Base-by-base conservation (phyloP, 139 green algal genomes). In the Chlorella sp. region DNA sequence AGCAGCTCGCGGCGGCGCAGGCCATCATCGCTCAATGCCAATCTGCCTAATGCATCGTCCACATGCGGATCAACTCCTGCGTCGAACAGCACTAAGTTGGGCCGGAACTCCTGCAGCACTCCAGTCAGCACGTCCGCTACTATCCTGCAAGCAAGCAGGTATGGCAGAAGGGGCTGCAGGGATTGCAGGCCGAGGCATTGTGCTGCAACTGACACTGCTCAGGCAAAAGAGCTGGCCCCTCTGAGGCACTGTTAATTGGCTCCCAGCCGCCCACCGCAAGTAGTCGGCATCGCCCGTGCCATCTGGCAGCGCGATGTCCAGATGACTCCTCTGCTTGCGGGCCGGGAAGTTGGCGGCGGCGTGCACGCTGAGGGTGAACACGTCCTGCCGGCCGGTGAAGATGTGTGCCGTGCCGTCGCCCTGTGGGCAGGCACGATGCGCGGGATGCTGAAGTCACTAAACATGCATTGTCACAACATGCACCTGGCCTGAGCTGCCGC, bases 11-110 rank as follows among this genome's bases (percentile, higher is more conserved):
- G 80, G 2, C 94, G 87, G 83, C 75, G 70, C 48, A 98, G 86
- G 34, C 95, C 95, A 22, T 88, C 62, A 81, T 96, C 89, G 1
- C 81, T 95, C 20, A 94, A 67, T 6, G 41, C 65, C 38, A 98
- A 88, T n/a, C 89, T 78, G 3, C 95, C 95, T n/a, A 98, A 90
- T 1, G 70, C 73, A 76, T 98, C 95, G 60, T 89, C 82, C 19
- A 8, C 72, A 82, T 98, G 95, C 0, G 92, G 76, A 73, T 98
- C 95, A 24, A 98, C 93, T 0, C 94, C 94, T 0, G 94, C 95
- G 79, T 98, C 95, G 77, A 97, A 98, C 46, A 98, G 85, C 68
- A 98, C 95, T 73, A 98, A 76, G 69, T 96, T 85, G 9, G 95
- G 95, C 43, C 72, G 73, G 70, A 95, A 95, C 60, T 69, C 73